phyloP scores from a whole-genome alignment of 345 rosid genomes.

The Citrus australasica region DNA sequence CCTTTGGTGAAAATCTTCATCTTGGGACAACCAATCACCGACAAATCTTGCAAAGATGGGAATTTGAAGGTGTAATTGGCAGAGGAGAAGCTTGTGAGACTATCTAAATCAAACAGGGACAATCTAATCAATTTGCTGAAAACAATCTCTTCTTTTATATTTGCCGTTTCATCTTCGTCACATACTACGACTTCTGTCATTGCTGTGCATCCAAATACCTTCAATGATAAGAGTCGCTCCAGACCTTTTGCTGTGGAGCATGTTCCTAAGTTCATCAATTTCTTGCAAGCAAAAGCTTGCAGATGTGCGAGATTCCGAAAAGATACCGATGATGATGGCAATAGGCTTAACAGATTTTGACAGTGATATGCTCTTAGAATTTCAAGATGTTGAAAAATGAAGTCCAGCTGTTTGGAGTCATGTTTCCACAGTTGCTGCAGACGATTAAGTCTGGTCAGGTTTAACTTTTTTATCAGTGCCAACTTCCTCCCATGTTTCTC shows the following conservation, averaged over 20 bases:
- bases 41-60: not conserved
- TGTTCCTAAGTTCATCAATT: not conserved
- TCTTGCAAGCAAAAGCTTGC: not conserved
- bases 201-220: not conserved
- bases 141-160: not conserved
- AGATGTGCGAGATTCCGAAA: slow-evolving; percentile 1
- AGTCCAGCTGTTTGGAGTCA: not conserved
- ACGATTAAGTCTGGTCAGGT: rapidly evolving
- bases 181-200: not conserved
- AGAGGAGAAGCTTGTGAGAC: slow-evolving; percentile 4
- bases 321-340: not conserved
- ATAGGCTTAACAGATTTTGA: not conserved
- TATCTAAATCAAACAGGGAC: not conserved
- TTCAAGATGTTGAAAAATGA: slow-evolving; percentile 3
- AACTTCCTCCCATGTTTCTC: not conserved
- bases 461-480: not conserved
- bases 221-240: not conserved
- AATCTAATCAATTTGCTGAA: not conserved
- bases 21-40: not conserved
- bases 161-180: not conserved
- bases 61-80: not conserved
- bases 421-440: slow-evolving; percentile 9
- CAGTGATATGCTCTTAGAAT: not conserved
- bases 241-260: slow-evolving; percentile 5
- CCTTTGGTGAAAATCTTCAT: not conserved